These are phyloP conservation scores for Theileria orientalis DNA, from an alignment of 169 alveolate genomes.

Conservation along the genomic window DNA sequence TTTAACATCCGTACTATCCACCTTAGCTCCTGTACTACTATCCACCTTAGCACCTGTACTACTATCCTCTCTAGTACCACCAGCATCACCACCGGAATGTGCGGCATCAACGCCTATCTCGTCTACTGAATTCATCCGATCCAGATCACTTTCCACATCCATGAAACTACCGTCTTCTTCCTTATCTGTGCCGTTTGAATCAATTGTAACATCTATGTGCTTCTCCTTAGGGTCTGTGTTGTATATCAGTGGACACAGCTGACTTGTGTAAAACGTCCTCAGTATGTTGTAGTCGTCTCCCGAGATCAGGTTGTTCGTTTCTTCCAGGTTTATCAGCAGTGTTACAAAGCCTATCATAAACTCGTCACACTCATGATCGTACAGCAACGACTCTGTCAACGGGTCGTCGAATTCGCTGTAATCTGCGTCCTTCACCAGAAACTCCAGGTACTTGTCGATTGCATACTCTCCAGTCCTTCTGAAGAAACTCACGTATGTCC, in stretches of 20 bases:
- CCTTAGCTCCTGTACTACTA: too few species aligned
- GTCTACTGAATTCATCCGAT: too few species aligned
- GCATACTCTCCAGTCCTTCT: background rate
- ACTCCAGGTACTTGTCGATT: background rate
- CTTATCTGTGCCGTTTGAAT: background rate
- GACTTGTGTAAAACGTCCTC: constrained; percentile 17
- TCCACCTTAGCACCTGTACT: too few species aligned
- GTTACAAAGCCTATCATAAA: constrained; percentile 59
- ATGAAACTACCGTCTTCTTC: background rate
- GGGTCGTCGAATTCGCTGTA: constrained; percentile 11
- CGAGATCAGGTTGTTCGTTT: constrained; percentile 22
- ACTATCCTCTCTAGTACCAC: too few species aligned
- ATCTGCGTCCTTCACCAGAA: background rate
- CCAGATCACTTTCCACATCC: background rate
- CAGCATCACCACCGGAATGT: too few species aligned
- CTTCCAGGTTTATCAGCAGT: constrained; percentile 25
- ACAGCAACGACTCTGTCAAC: constrained; percentile 1
- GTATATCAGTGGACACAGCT: constrained; percentile 17
- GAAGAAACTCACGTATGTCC: constrained; percentile 2
- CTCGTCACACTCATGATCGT: constrained; percentile 52
- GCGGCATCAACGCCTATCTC: too few species aligned
- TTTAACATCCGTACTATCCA: background rate
- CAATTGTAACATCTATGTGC: background rate
- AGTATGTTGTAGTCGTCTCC: constrained; percentile 48
- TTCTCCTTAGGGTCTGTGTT: background rate